phyloP scores from a whole-genome alignment of 441 rosid species.

The Aquilaria agallochum region DNA sequence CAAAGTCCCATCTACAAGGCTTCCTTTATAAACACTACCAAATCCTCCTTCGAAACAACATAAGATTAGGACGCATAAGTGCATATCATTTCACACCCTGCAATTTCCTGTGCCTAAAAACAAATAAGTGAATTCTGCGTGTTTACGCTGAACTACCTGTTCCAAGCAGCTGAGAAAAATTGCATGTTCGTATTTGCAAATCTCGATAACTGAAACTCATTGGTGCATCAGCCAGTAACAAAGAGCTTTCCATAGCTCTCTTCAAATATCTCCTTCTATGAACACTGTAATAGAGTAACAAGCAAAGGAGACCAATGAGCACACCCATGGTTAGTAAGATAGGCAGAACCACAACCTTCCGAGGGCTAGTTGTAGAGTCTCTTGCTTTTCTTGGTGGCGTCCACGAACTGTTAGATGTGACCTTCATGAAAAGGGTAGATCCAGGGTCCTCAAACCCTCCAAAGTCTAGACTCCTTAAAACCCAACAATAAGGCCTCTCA shows the following conservation, averaged over 20 bases:
- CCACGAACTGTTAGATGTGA: conserved; percentile 38
- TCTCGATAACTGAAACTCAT: conserved; percentile 65
- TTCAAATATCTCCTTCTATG: conserved; percentile 47
- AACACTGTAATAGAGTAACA: conserved; percentile 58
- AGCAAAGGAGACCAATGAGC: conserved; percentile 55
- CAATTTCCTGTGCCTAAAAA: too few relatives aligned
- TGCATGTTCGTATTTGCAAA: conserved; percentile 59
- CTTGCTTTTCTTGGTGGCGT: not conserved
- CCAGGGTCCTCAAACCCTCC: conserved; percentile 83
- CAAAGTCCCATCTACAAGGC: conserved; percentile 55
- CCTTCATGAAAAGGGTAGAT: conserved; percentile 72
- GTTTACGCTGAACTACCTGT: conserved; percentile 38
- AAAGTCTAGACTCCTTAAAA: conserved; percentile 60
- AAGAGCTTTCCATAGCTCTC: conserved; percentile 47
- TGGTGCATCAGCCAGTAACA: conserved; percentile 62
- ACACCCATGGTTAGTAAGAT: conserved; percentile 56
- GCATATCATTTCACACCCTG: not conserved
- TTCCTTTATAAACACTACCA: conserved; percentile 89
- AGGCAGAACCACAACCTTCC: conserved; percentile 59
- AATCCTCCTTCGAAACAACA: conserved; percentile 61
- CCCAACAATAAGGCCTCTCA: conserved; percentile 90
- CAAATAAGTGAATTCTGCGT: not conserved
- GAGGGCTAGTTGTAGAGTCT: conserved; percentile 14
- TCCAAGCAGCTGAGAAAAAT: conserved; percentile 75
- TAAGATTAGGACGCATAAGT: not conserved